Evolutionary conservation across 495 filamentous ascomycete genomes (phyloP).

Genomic region (Penicillium flavigenum): DNA sequence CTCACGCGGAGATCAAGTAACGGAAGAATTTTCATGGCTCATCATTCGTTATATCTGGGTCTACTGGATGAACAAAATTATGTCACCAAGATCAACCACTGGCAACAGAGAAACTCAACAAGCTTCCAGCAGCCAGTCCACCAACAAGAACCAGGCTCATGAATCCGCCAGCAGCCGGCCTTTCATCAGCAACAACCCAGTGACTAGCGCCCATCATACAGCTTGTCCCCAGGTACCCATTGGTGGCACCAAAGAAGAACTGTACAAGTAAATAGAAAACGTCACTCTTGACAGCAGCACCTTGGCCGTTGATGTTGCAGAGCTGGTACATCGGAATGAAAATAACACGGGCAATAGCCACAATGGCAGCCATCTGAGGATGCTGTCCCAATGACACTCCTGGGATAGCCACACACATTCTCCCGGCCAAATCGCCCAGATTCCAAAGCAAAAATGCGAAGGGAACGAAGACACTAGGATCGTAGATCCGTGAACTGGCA

Average conservation of each 20-base stretch:
- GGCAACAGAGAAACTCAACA: slow-evolving; percentile 78
- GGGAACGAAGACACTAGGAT: slow-evolving; percentile 78
- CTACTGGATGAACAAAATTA: not conserved
- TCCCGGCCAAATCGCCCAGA: slow-evolving; percentile 75
- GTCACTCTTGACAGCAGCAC: slow-evolving; percentile 73
- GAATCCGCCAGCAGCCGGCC: slow-evolving; percentile 87
- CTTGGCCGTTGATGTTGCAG: slow-evolving; percentile 75
- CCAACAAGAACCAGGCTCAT: slow-evolving; percentile 88
- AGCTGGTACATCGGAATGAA: slow-evolving; percentile 87
- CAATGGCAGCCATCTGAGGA: slow-evolving; percentile 61
- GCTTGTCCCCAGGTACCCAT: slow-evolving; percentile 78
- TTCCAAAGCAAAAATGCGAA: slow-evolving; percentile 95
- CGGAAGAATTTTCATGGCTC: not conserved
- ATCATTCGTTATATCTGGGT: slow-evolving; percentile 2
- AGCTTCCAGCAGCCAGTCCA: slow-evolving; percentile 79
- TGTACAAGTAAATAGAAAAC: slow-evolving; percentile 87
- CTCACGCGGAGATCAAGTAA: not conserved
- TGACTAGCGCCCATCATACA: slow-evolving; percentile 88
- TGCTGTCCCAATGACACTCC: slow-evolving; percentile 57
- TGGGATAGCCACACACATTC: slow-evolving; percentile 67
- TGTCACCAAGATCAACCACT: slow-evolving; percentile 15
- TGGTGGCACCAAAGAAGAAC: slow-evolving; percentile 76
- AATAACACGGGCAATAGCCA: slow-evolving; percentile 58
- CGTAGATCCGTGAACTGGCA: slow-evolving; percentile 59
- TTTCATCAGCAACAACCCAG: slow-evolving; percentile 75